Conservation (phyloP, 345 rosid species). For the Boechera retrofracta region DNA sequence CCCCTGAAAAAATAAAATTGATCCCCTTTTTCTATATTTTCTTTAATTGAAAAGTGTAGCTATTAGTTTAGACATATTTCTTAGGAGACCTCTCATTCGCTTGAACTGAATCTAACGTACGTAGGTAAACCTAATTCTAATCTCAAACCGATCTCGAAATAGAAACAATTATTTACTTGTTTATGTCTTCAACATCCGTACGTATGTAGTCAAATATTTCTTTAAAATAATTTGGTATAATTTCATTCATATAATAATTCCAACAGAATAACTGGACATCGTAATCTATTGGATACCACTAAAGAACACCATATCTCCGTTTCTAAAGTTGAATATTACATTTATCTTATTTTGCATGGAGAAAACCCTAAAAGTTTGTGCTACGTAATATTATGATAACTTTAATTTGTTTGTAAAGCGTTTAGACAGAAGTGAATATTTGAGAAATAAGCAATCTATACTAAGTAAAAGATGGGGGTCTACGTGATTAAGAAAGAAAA, state of each 20-base stretch:
- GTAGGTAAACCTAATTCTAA: neutral
- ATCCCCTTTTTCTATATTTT: neutral
- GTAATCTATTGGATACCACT: too few relatives aligned
- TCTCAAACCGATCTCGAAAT: neutral
- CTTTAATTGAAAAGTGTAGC: neutral
- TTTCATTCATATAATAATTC: too few relatives aligned
- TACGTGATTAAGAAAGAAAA: neutral
- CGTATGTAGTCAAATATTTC: neutral
- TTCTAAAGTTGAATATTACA: neutral
- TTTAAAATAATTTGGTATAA: neutral
- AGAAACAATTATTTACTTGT: neutral
- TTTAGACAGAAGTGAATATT: neutral
- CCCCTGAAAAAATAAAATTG: neutral
- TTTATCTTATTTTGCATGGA: neutral
- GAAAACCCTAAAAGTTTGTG: neutral
- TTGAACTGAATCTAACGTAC: neutral
- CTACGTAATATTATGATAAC: neutral
- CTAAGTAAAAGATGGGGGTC: neutral
- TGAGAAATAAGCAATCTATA: neutral
- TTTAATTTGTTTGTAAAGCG: neutral
- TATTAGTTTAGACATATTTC: neutral
- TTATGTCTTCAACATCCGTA: neutral
- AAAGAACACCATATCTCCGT: neutral
- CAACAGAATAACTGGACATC: too few relatives aligned
- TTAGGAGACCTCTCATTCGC: neutral